Evolutionary conservation across 805 yeast genomes (phyloP).

Genomic region (Maudiozyma serrabonitensis): DNA sequence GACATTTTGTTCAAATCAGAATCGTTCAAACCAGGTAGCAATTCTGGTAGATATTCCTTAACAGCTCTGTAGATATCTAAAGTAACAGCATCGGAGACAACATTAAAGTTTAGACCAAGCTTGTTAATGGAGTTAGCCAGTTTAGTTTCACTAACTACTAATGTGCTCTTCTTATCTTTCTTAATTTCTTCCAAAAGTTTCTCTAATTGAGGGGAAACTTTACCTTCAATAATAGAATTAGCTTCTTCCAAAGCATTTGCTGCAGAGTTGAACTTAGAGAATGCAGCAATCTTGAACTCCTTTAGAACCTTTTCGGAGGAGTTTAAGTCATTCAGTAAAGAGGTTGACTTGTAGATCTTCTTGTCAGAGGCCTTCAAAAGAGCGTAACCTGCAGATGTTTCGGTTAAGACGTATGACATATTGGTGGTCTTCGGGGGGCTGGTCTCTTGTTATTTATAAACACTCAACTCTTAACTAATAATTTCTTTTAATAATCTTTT

Average conservation of each 20-base stretch:
- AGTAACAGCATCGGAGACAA: constrained; percentile 91
- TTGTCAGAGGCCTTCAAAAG: constrained; percentile 94
- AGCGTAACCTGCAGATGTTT: constrained; percentile 98
- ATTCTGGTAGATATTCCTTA: constrained; percentile 86
- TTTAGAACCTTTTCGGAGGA: constrained; percentile 76
- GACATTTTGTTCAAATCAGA: constrained; percentile 87
- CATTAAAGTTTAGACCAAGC: constrained; percentile 75
- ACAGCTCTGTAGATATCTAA: constrained; percentile 92
- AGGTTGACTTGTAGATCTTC: constrained; percentile 80
- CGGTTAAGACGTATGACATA: constrained; percentile 88
- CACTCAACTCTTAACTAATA: no score
- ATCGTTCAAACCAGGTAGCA: constrained; percentile 87
- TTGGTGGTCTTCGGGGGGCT: not conserved
- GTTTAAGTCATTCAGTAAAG: constrained; percentile 66
- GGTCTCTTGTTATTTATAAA: no score
- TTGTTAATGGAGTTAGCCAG: constrained; percentile 94
- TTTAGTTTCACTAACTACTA: constrained; percentile 91
- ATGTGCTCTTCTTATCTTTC: constrained; percentile 72
- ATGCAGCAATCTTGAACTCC: constrained; percentile 90
- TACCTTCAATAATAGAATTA: constrained; percentile 84
- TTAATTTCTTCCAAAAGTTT: constrained; percentile 65
- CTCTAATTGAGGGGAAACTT: constrained; percentile 77
- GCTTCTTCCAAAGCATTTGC: constrained; percentile 96
- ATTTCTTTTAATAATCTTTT: not conserved
- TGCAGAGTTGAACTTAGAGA: constrained; percentile 89